Evolutionary conservation across 768 basidiomycete genomes (phyloP).

Genomic region (Mycena filopes): DNA sequence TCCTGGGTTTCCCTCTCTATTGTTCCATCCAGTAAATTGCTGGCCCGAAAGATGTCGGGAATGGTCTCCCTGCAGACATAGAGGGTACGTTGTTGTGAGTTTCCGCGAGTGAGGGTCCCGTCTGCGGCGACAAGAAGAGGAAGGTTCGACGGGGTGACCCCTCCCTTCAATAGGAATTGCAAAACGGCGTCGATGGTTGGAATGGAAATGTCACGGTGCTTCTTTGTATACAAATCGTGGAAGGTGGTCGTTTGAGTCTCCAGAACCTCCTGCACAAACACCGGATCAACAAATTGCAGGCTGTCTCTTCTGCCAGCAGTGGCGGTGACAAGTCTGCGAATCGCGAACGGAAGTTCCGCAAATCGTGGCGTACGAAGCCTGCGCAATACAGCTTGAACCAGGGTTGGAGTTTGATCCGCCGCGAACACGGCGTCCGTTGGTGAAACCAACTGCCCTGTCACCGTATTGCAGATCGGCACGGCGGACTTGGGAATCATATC

Average conservation of each 20-base stretch:
- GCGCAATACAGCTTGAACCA: slow-evolving; percentile 16
- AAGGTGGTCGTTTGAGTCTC: not conserved
- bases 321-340: not conserved
- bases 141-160: slow-evolving; percentile 6
- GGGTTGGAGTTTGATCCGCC: not conserved
- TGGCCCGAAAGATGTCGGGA: slow-evolving; percentile 24
- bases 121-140: slow-evolving; percentile 26
- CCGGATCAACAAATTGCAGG: slow-evolving; percentile 24
- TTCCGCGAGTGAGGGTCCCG: slow-evolving; percentile 13
- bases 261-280: slow-evolving; percentile 12
- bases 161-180: slow-evolving; percentile 23
- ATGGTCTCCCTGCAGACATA: slow-evolving; percentile 15
- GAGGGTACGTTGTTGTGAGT: not conserved
- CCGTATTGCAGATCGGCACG: slow-evolving; percentile 24
- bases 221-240: not conserved
- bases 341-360: slow-evolving; percentile 7
- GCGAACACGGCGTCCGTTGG: slow-evolving; percentile 30
- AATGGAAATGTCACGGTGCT: not conserved
- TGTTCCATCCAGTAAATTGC: slow-evolving; percentile 19
- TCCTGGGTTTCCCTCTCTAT: slow-evolving; percentile 4
- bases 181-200: slow-evolving; percentile 9
- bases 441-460: slow-evolving; percentile 18
- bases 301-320: not conserved
- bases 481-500: slow-evolving; percentile 10
- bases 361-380: slow-evolving; percentile 12